Conservation (phyloP, 495 filamentous ascomycete genomes). For the Arthonia radiata region DNA sequence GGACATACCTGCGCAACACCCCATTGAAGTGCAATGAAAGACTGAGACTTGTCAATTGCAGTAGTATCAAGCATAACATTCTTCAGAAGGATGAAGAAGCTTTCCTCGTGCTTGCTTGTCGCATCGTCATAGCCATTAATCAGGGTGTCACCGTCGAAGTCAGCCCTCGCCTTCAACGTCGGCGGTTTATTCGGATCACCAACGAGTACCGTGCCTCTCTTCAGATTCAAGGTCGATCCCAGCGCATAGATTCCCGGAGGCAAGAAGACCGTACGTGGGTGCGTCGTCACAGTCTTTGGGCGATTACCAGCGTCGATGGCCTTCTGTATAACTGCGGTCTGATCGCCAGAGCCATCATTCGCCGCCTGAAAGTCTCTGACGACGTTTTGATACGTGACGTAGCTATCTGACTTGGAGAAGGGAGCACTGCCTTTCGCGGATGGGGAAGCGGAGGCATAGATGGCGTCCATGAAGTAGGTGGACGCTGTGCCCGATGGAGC, state of each 20-base stretch:
- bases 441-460: too few species aligned
- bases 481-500: too few species aligned
- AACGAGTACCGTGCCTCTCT: slow-evolving; percentile 21
- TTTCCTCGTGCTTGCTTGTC: slow-evolving; percentile 13
- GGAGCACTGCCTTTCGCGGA: too few species aligned
- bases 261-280: slow-evolving; percentile 24
- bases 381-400: too few species aligned
- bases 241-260: slow-evolving; percentile 23
- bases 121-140: slow-evolving; percentile 17
- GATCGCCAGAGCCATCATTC: slow-evolving; percentile 29
- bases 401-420: too few species aligned
- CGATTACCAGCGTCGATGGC: slow-evolving; percentile 13
- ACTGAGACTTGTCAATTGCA: slow-evolving; percentile 1
- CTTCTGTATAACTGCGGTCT: slow-evolving; percentile 21
- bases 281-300: too few species aligned
- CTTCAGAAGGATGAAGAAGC: slow-evolving; percentile 20
- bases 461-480: too few species aligned
- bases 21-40: slow-evolving; percentile 14
- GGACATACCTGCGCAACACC: neutral
- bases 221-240: slow-evolving; percentile 15
- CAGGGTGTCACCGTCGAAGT: slow-evolving; percentile 13
- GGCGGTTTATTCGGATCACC: slow-evolving; percentile 18
- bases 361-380: slow-evolving; percentile 25
- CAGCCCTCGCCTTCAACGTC: slow-evolving; percentile 12
- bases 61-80: slow-evolving; percentile 19